Evolutionary conservation across 345 rosid genomes (phyloP), one percentile per base, ranked within the genome.

Genomic region (Gossypium raimondii): DNA sequence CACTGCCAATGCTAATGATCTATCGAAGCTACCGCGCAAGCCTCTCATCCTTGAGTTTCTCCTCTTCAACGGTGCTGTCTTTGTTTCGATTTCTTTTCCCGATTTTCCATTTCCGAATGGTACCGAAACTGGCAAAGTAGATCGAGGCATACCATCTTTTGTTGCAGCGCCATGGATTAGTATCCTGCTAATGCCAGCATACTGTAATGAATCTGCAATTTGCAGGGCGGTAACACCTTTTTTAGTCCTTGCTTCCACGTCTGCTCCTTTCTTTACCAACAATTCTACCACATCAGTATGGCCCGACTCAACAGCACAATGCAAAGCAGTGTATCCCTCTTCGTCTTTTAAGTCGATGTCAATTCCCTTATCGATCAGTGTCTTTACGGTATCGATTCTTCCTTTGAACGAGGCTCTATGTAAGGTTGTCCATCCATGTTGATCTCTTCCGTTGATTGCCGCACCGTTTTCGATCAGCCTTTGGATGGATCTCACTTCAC

Each of bases 341-440:
- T 83, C 90, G 20, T 90, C 94, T 75, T 66, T 88, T 0, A 85
- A 79, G 43, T 84, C 83, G 9, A 90, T 22, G 25, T 88, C 90
- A 0, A 86, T 78, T 16, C 94, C 92, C 45, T 81, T 86, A 7
- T 85, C 87, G 12, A 90, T 58, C 76, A 90, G 74, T 11, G 76
- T 55, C 73, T 79, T 60, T 7, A 80, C 89, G 0, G 77, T 83
- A 0, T 88, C 90, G 0, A 65, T 66, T 18, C 70, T 82, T 2
- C 94, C 94, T 61, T 87, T 90, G 67, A 88, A 89, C 7, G 88
- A 78, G 2, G 90, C 88, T 62, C 94, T 80, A 29, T 89, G 94
- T 61, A 89, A 77, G 0, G 92, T 90, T 0, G 90, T 89, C 93
- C 91, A 89, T 20, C 93, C 91, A 24, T 86, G 83, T 56, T 85